Evolutionary conservation across 2,329 filamentous ascomycete genomes (phyloP).

Genomic region (Fusarium anthophilum): DNA sequence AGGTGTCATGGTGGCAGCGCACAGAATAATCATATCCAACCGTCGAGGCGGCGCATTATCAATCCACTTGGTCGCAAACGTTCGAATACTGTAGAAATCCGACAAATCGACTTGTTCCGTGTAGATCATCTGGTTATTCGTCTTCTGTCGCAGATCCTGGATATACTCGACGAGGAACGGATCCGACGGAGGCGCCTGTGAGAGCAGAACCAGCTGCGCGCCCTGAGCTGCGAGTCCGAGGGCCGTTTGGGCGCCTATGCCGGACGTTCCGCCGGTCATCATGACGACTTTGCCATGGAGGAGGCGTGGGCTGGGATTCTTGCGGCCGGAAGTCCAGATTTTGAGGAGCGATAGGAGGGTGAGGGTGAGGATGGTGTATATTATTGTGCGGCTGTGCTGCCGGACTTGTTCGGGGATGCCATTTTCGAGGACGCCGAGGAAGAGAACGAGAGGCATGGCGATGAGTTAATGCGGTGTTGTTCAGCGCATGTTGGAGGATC

Average conservation of each 20-base stretch:
- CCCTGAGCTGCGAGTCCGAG: slow-evolving; percentile 80
- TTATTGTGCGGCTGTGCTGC: slow-evolving; percentile 54
- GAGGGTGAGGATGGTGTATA: slow-evolving; percentile 51
- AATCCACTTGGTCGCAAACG: slow-evolving; percentile 97
- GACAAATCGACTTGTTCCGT: slow-evolving; percentile 93
- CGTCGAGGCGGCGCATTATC: slow-evolving; percentile 91
- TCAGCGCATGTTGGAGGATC: slow-evolving; percentile 23
- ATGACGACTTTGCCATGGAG: slow-evolving; percentile 96
- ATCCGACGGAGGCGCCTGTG: slow-evolving; percentile 81
- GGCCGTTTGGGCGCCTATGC: slow-evolving; percentile 83
- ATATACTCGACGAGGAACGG: slow-evolving; percentile 93
- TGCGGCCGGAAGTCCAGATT: slow-evolving; percentile 78
- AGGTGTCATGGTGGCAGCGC: slow-evolving; percentile 80
- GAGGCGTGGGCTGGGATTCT: slow-evolving; percentile 78
- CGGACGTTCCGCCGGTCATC: slow-evolving; percentile 93
- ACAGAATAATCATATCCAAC: slow-evolving; percentile 90
- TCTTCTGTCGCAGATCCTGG: slow-evolving; percentile 80
- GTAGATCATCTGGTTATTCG: slow-evolving; percentile 88
- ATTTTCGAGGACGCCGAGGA: slow-evolving; percentile 57
- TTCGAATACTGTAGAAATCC: slow-evolving; percentile 87
- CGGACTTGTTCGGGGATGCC: slow-evolving; percentile 62
- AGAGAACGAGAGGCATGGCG: slow-evolving; percentile 63
- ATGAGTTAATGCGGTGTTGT: slow-evolving; percentile 1
- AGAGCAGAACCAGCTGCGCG: slow-evolving; percentile 90
- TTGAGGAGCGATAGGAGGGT: slow-evolving; percentile 65